Percentiles rank a stretch among this genome's conserved stretches.
Conservation (phyloP, 1,284 basidiomycete species). For the Cryptococcus maquisensis region DNA sequence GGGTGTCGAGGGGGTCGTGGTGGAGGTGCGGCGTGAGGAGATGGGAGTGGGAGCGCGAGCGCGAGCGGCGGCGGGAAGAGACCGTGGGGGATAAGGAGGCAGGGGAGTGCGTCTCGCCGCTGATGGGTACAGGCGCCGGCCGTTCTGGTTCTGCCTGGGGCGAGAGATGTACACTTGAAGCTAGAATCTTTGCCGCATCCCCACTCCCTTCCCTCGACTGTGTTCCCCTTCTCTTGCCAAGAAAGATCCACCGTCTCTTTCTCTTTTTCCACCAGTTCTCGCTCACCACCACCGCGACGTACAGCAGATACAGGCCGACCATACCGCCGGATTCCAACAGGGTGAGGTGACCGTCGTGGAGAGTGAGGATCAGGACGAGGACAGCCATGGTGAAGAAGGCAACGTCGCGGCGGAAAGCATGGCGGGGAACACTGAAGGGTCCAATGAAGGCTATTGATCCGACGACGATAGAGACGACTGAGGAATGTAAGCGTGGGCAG, state of each 20-base stretch:
- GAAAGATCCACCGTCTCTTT: slow-evolving; percentile 22
- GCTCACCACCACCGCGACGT: slow-evolving; percentile 71
- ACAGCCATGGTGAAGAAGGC: slow-evolving; percentile 87
- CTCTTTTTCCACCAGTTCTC: slow-evolving; percentile 67
- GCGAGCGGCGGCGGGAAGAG: slow-evolving; percentile 5
- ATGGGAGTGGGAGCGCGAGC: slow-evolving; percentile 2
- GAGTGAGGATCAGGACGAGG: slow-evolving; percentile 64
- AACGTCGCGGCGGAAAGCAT: slow-evolving; percentile 85
- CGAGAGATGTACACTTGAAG: background rate
- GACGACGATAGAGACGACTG: slow-evolving; percentile 82
- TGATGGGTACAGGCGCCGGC: background rate
- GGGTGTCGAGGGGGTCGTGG: slow-evolving; percentile 27
- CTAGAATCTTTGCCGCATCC: background rate
- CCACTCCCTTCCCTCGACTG: slow-evolving; percentile 45
- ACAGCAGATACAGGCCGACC: slow-evolving; percentile 70
- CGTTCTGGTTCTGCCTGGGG: background rate
- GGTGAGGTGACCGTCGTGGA: slow-evolving; percentile 72
- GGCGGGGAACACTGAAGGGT: slow-evolving; percentile 76
- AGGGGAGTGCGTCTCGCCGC: background rate
- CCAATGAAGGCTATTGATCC: slow-evolving; percentile 94
- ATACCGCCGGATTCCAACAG: slow-evolving; percentile 70
- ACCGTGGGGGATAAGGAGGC: background rate
- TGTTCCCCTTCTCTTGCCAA: slow-evolving; percentile 34
- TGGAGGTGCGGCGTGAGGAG: slow-evolving; percentile 4
- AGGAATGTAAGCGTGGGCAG: background rate